A percentile compares a stretch with the other conserved stretches of the same genome.
phyloP scores from a whole-genome alignment of 2,329 filamentous ascomycete genomes.

The Exophiala spinifera region DNA sequence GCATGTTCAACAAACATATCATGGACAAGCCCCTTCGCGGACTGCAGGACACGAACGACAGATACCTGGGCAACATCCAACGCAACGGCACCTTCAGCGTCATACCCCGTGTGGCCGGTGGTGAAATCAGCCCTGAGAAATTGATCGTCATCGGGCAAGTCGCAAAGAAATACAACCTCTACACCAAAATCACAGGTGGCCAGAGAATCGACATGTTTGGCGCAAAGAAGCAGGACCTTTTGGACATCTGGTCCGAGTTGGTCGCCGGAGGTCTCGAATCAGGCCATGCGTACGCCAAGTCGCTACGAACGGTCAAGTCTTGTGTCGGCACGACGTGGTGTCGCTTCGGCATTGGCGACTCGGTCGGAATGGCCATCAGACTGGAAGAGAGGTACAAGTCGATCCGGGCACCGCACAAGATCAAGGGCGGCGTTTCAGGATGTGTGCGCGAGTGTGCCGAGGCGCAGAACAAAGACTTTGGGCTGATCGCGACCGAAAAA shows the following conservation, averaged over 20 bases:
- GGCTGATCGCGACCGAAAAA: conserved; percentile 86
- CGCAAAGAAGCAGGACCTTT: conserved; percentile 79
- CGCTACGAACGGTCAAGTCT: conserved; percentile 78
- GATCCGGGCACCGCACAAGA: conserved; percentile 82
- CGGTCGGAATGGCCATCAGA: conserved; percentile 83
- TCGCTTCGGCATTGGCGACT: conserved; percentile 82
- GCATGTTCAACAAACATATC: conserved; percentile 78
- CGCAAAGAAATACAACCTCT: conserved; percentile 77
- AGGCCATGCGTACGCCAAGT: conserved; percentile 88
- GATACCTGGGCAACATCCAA: conserved; percentile 85
- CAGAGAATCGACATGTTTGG: conserved; percentile 94
- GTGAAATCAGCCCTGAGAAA: conserved; percentile 84
- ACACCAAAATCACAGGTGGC: conserved; percentile 88
- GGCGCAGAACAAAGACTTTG: conserved; percentile 90
- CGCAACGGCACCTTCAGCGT: conserved; percentile 89
- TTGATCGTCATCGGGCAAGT: conserved; percentile 80
- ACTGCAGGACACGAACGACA: conserved; percentile 87
- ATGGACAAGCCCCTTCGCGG: conserved; percentile 69
- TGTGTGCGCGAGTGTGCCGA: conserved; percentile 93
- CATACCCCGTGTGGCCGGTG: conserved; percentile 75
- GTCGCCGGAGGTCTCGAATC: conserved; percentile 85
- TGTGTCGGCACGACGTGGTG: conserved; percentile 93
- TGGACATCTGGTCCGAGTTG: conserved; percentile 76
- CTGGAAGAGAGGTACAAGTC: conserved; percentile 90
- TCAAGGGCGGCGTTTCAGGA: conserved; percentile 85